Percentiles rank a stretch among this genome's conserved stretches.
Conservation (phyloP, 2,329 filamentous ascomycete species). For the Ophioceras dolichostomum region DNA sequence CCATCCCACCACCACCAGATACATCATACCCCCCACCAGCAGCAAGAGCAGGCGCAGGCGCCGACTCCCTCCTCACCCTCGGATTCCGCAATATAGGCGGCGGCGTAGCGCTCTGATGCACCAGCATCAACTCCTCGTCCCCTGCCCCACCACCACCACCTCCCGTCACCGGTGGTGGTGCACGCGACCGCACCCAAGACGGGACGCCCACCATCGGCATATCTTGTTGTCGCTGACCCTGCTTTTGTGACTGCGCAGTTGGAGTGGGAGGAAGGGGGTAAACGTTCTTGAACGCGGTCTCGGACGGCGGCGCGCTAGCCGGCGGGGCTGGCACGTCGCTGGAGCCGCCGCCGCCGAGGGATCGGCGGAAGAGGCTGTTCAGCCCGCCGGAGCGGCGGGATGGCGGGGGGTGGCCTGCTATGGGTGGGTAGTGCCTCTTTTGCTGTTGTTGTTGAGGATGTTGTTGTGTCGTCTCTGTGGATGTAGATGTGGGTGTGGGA, state of each 20-base stretch:
- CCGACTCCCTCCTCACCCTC: not conserved
- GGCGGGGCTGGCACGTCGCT: constrained; percentile 9
- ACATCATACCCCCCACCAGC: not conserved
- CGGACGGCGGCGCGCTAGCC: constrained; percentile 12
- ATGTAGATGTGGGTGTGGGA: constrained; percentile 8
- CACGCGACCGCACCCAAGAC: no score
- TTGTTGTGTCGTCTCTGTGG: constrained; percentile 5
- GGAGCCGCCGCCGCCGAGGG: constrained; percentile 13
- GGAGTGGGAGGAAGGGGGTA: not conserved
- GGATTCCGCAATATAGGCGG: constrained; percentile 41
- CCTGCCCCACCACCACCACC: no score
- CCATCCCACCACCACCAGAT: not conserved
- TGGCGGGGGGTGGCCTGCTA: constrained; percentile 24
- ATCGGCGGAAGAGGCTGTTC: constrained; percentile 38
- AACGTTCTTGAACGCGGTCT: constrained; percentile 9
- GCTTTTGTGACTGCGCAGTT: constrained; percentile 2
- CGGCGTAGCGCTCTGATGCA: constrained; percentile 40
- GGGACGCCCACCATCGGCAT: constrained; percentile 20
- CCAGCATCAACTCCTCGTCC: constrained; percentile 31
- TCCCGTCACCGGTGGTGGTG: no score
- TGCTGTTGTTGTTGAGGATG: constrained; percentile 6
- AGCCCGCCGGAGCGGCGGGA: constrained; percentile 30
- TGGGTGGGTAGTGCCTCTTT: constrained; percentile 35
- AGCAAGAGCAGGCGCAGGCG: not conserved
- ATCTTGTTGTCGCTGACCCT: constrained; percentile 4